A percentile compares a stretch with the other conserved stretches of the same genome.
Evolutionary conservation across 2,329 filamentous ascomycete species (phyloP).

Genomic region (Ceratocystis lukuohia): DNA sequence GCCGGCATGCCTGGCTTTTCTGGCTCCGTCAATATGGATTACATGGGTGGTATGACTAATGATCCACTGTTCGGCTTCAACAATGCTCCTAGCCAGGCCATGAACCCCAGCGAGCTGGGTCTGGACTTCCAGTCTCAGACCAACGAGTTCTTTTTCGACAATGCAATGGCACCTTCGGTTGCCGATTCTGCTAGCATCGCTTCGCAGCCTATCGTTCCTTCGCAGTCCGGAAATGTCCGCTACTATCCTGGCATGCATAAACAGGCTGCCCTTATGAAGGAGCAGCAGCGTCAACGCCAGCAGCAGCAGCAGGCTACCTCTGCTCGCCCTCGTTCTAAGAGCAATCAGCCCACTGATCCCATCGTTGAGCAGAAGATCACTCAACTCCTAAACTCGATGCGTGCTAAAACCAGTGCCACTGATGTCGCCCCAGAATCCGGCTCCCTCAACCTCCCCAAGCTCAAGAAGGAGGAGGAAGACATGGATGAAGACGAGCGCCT

Average conservation of each 20-base stretch:
- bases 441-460: constrained; percentile 51
- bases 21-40: constrained; percentile 37
- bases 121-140: constrained; percentile 41
- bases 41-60: constrained; percentile 42
- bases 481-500: constrained; percentile 97
- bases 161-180: constrained; percentile 22
- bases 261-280: constrained; percentile 66
- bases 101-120: constrained; percentile 52
- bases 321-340: constrained; percentile 36
- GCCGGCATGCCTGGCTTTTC: constrained; percentile 42
- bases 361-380: constrained; percentile 86
- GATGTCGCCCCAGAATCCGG: constrained; percentile 29
- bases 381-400: constrained; percentile 83
- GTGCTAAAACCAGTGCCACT: constrained; percentile 47
- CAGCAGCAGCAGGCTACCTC: constrained; percentile 36
- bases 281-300: constrained; percentile 54
- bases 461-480: constrained; percentile 90
- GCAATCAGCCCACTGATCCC: constrained; percentile 46
- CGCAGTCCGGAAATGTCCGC: constrained; percentile 44
- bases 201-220: constrained; percentile 36
- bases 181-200: constrained; percentile 36
- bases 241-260: constrained; percentile 92
- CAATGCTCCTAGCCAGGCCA: constrained; percentile 48
- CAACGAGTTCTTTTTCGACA: constrained; percentile 52
- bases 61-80: constrained; percentile 62